Conservation (phyloP, 1,139 yeast species). For the Debaryomyces sp. region DNA sequence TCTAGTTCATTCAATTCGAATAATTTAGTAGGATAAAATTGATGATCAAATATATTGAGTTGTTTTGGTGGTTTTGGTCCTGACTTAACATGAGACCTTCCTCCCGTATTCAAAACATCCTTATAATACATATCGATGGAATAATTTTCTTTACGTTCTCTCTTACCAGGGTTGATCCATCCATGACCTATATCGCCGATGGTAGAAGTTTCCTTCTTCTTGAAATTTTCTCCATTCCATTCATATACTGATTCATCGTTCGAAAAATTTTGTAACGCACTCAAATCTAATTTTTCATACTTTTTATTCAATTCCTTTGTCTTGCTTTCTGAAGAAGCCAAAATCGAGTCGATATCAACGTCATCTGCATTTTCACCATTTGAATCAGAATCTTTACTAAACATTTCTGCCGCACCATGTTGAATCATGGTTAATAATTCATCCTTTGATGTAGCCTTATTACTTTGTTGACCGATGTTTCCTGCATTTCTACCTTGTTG, state of each 20-base stretch:
- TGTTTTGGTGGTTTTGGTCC: constrained; percentile 72
- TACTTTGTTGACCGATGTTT: constrained; percentile 39
- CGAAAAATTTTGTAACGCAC: constrained; percentile 74
- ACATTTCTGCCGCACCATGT: constrained; percentile 72
- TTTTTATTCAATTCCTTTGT: constrained; percentile 65
- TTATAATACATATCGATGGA: constrained; percentile 79
- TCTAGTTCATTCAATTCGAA: constrained; percentile 68
- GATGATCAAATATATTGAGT: constrained; percentile 71
- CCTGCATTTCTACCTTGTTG: constrained; percentile 67
- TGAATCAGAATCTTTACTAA: constrained; percentile 28
- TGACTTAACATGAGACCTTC: constrained; percentile 45
- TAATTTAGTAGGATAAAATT: constrained; percentile 65
- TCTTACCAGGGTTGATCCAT: constrained; percentile 76
- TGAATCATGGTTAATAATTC: constrained; percentile 81
- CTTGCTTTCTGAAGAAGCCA: constrained; percentile 62
- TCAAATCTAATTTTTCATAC: constrained; percentile 67
- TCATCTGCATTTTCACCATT: constrained; percentile 34
- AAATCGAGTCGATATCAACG: constrained; percentile 63
- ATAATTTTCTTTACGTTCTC: constrained; percentile 80
- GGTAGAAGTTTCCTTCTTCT: constrained; percentile 57
- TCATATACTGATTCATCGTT: constrained; percentile 72
- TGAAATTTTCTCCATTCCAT: constrained; percentile 84
- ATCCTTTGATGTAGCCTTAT: constrained; percentile 59
- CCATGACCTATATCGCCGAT: constrained; percentile 47
- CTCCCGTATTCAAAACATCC: constrained; percentile 73